phyloP scores from a whole-genome alignment of 2,329 filamentous ascomycete genomes.

The Beauveria varroae region DNA sequence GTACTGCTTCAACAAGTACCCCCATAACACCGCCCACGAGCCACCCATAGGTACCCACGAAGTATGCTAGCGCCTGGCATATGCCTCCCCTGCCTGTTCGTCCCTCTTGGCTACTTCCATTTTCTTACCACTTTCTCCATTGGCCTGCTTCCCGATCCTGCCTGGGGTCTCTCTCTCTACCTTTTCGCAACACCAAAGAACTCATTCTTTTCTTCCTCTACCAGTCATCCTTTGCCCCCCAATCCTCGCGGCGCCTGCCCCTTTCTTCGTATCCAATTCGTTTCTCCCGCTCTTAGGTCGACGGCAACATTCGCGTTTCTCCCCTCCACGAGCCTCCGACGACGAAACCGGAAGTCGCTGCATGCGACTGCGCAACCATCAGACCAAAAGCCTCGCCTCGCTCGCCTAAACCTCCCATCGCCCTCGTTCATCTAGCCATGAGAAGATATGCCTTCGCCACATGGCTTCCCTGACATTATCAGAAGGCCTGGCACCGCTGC shows the following conservation, averaged over 20 bases:
- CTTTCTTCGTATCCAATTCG: neutral
- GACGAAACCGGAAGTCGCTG: neutral
- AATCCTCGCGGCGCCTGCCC: neutral
- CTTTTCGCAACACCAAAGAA: neutral
- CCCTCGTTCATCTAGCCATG: slow-evolving; percentile 16
- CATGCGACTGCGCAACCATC: slow-evolving; percentile 5
- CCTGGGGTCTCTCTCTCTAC: neutral
- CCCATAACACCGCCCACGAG: neutral
- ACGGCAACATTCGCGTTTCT: neutral
- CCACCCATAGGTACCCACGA: neutral
- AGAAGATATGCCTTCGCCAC: slow-evolving; percentile 23
- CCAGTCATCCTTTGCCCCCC: neutral
- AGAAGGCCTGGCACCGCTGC: slow-evolving; percentile 17
- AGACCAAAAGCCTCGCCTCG: neutral
- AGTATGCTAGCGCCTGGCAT: neutral
- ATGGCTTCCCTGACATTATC: slow-evolving; percentile 19
- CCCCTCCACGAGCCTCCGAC: neutral
- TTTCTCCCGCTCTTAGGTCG: neutral
- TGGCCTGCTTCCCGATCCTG: neutral
- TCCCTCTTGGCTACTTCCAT: slow-evolving; percentile 2
- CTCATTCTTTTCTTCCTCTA: neutral
- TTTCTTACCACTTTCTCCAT: neutral
- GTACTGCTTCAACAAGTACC: too few relatives aligned
- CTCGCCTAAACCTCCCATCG: neutral
- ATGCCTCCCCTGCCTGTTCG: neutral